Base-by-base conservation (phyloP, 2,329 filamentous ascomycete species). In the Botrytis paeoniae region DNA sequence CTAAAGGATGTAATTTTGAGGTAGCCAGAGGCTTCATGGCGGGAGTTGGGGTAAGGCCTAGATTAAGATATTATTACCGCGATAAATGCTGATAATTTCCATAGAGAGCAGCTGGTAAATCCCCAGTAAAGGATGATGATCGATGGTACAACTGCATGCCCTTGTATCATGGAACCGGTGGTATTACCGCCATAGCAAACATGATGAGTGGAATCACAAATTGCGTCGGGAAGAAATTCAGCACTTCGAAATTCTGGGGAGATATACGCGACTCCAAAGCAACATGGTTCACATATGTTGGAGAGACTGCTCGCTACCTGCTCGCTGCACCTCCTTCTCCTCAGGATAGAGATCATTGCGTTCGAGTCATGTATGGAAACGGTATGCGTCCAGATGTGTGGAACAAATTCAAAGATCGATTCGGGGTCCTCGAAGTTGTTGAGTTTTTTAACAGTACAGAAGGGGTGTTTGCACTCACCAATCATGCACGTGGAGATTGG, bases 381-480 rank as follows among this genome's bases (percentile, higher is more conserved):
- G 90, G 90, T 1, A 84, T 92, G 77, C 85, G 90, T 1, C 90
- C 90, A 0, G 91, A 93, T 77, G 88, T 93, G 1, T 93, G 91
- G 91, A 81, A 78, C 48, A 81, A 85, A 35, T 93, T 93, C 80
- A 83, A 86, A 59, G 86, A 91, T 65, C 85, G 90, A 20, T 92
- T 92, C 79, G 86, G 86, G 69, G 86, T 92, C 76, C 82, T 85
- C 20, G 85, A 87, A 41, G 88, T 95, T 2, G 84, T 84, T 74
- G 92, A 95, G 81, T 94, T 95, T 82, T 95, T 93, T 85, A 92
- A 91, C 80, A 92, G 90, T 73, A 93, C 91, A 1, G 92, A 95
- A 81, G 91, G 92, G 43, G 85, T 93, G 68, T 86, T 94, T 77
- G 81, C 81, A 0, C 82, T 94, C 16, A 81, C 89, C 72, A 92